These are phyloP conservation scores for Extremus antarcticus DNA, from an alignment of 495 filamentous ascomycete species.

Conservation along the genomic window DNA sequence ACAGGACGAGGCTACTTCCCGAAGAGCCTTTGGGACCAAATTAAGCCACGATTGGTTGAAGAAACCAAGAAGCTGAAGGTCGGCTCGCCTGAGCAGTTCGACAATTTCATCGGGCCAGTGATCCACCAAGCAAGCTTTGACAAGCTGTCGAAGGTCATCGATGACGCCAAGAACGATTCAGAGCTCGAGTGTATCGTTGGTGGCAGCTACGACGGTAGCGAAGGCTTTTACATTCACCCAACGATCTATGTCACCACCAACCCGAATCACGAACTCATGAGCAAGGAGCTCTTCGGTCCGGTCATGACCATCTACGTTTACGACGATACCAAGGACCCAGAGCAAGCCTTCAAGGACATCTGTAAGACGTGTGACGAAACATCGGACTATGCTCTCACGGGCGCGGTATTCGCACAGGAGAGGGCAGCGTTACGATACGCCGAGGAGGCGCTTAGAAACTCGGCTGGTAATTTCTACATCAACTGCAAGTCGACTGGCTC, in stretches of 20 bases:
- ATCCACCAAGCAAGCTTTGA: constrained; percentile 34
- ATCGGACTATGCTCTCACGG: constrained; percentile 32
- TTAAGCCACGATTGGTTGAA: constrained; percentile 25
- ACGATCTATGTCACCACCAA: constrained; percentile 58
- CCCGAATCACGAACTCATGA: constrained; percentile 50
- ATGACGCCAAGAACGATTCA: constrained; percentile 49
- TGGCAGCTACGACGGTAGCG: constrained; percentile 46
- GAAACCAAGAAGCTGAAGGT: constrained; percentile 31
- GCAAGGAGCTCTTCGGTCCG: constrained; percentile 55
- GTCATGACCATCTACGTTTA: constrained; percentile 51
- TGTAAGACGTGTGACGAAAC: constrained; percentile 29
- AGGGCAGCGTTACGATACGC: constrained; percentile 28
- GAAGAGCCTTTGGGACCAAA: constrained; percentile 27
- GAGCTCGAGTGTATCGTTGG: constrained; percentile 52
- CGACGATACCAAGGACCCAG: constrained; percentile 35
- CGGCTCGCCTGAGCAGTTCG: constrained; percentile 28
- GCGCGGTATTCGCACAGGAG: constrained; percentile 33
- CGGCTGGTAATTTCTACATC: constrained; percentile 35
- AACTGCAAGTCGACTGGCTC: constrained; percentile 34
- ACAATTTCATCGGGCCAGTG: constrained; percentile 35
- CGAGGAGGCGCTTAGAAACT: constrained; percentile 30
- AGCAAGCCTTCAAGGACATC: constrained; percentile 22
- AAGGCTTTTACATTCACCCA: constrained; percentile 57
- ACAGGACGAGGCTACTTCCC: constrained; percentile 31
- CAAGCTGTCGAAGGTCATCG: constrained; percentile 37